Conservation (phyloP, 805 yeast species). For the Pichia heedii region DNA sequence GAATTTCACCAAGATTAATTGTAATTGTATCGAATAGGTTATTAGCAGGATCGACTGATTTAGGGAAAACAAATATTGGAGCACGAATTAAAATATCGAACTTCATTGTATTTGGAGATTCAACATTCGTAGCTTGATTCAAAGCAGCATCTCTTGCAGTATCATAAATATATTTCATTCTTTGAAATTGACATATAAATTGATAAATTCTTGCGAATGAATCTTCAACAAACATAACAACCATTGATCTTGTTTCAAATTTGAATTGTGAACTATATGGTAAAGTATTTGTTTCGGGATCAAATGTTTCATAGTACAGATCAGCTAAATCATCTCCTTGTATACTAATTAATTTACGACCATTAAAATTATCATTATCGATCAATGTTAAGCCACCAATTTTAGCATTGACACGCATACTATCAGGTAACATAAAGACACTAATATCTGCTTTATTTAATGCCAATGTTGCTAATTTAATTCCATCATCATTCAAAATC, state of each 20-base stretch:
- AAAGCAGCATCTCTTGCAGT: constrained; percentile 82
- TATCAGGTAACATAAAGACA: constrained; percentile 64
- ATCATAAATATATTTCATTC: constrained; percentile 86
- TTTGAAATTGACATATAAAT: constrained; percentile 64
- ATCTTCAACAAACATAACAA: constrained; percentile 71
- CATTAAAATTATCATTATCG: constrained; percentile 63
- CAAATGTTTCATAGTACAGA: constrained; percentile 75
- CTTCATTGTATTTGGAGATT: constrained; percentile 51
- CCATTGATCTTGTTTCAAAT: constrained; percentile 67
- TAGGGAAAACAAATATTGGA: constrained; percentile 79
- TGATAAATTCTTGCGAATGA: constrained; percentile 60
- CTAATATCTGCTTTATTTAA: constrained; percentile 65
- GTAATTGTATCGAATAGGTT: constrained; percentile 52
- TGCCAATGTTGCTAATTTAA: constrained; percentile 69
- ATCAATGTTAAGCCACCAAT: constrained; percentile 72
- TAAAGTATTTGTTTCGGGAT: constrained; percentile 38
- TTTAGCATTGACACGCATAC: constrained; percentile 59
- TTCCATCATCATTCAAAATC: constrained; percentile 74
- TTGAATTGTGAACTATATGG: constrained; percentile 49
- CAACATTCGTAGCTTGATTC: constrained; percentile 58
- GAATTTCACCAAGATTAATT: constrained; percentile 75
- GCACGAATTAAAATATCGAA: constrained; percentile 68
- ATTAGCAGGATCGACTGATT: constrained; percentile 32
- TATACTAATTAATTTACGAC: constrained; percentile 53
- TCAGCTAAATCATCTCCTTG: constrained; percentile 76